phyloP scores from a whole-genome alignment of 495 filamentous ascomycete species.

The Rusavskia elegans region DNA sequence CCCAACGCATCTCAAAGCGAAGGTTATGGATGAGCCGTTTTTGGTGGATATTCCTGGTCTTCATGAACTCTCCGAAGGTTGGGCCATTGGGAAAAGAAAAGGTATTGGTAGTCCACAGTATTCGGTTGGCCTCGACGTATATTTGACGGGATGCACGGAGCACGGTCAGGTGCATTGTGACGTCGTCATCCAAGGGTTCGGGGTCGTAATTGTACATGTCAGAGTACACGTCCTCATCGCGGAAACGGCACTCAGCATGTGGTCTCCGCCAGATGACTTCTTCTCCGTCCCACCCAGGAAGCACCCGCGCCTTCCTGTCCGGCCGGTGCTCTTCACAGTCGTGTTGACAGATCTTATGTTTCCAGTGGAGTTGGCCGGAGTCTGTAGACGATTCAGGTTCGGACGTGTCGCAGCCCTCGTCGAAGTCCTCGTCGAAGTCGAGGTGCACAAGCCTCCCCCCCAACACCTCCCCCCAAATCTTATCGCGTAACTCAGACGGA shows the following conservation, averaged over 20 bases:
- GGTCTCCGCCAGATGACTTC: too few species aligned
- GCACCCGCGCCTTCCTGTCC: not conserved
- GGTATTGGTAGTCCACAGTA: not conserved
- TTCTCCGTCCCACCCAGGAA: too few species aligned
- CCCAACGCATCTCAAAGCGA: not conserved
- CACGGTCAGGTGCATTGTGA: not conserved
- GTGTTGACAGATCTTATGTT: not conserved
- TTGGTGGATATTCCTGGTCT: not conserved
- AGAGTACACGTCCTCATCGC: too few species aligned
- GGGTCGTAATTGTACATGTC: not conserved
- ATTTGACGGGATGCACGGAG: not conserved
- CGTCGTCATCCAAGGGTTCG: not conserved
- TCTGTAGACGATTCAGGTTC: not conserved
- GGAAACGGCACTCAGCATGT: not conserved
- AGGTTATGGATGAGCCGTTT: not conserved
- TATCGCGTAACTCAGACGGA: not conserved
- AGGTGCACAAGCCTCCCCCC: not conserved
- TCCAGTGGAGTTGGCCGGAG: not conserved
- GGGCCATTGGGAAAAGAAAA: not conserved
- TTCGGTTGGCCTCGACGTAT: not conserved
- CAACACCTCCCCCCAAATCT: constrained; percentile 1
- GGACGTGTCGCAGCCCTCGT: not conserved
- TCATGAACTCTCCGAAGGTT: not conserved
- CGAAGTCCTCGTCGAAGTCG: not conserved
- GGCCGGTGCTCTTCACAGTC: not conserved